Evolutionary conservation across 768 basidiomycete species (phyloP), one percentile per base, ranked within the genome.

Genomic region (Candolleomyces eurysporus): DNA sequence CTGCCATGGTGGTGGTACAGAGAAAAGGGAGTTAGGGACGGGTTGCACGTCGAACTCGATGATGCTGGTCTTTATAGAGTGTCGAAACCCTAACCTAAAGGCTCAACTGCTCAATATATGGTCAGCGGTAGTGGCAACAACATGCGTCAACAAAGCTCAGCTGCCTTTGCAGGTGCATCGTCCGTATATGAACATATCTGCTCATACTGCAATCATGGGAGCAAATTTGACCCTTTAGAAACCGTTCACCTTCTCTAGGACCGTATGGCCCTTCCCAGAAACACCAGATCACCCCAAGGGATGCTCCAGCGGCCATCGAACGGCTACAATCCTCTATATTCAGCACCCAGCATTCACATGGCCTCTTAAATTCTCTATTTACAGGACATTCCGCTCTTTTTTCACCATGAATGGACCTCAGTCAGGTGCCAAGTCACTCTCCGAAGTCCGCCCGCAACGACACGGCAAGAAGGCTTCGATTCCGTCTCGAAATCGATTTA

Each of bases 1-100:
- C 80, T 5, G 80, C 81, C 84, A 84, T 72, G 65, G 67, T 65
- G 65, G 67, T 61, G 59, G 36, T 36, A 36, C 36, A 57, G 58
- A 53, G 49, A 17, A 61, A 54, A 58, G 32, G 60, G 58, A 48
- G 26, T 21, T 53, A 51, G 42, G 45, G 42, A 22, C 53, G 32
- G 49, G 48, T 39, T 43, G 19, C 45, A 51, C 16, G 22, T 53
- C 26, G 46, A 57, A 19, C 16, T 36, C n/a, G 40, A 32, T 53
- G 63, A 32, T 58, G 46, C 17, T 46, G 55, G 30, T 58, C 48
- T 56, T 42, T 50, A 58, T 48, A 57, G 43, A 57, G 56, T 26
- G 48, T 2, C 16, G 14, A 56, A 61, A 61, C 61, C 61, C 55
- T 61, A 61, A 61, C 61, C 61, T 51, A 13, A 57, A 0, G 8